Conservation (phyloP, 2,329 filamentous ascomycete species). For the Fusarium chlamydosporum region DNA sequence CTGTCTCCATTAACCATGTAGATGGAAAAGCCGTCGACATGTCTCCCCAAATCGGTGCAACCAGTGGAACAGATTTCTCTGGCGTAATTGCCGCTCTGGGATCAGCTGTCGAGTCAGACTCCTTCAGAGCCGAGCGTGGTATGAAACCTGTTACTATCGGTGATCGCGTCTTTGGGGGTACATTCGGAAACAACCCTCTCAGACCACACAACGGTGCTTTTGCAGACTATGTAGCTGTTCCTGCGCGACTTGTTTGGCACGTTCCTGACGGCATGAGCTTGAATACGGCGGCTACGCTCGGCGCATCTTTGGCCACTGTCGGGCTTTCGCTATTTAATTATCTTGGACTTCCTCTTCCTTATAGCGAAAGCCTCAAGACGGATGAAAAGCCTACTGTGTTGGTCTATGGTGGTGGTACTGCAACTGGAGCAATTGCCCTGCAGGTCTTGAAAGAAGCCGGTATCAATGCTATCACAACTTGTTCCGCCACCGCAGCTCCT, state of each 20-base stretch:
- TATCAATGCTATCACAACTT: conserved; percentile 11
- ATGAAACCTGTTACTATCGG: conserved; percentile 3
- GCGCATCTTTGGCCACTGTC: conserved; percentile 4
- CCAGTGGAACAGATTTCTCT: conserved; percentile 3
- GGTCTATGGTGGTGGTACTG: conserved; percentile 23
- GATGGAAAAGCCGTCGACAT: conserved; percentile 4
- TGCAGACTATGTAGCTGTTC: conserved; percentile 5
- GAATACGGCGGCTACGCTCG: background rate
- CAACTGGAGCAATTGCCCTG: conserved; percentile 15
- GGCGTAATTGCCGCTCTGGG: background rate
- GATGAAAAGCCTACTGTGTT: conserved; percentile 12
- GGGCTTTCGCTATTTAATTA: conserved; percentile 1
- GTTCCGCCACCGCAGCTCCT: conserved; percentile 1
- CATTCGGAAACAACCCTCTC: background rate
- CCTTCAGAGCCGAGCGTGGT: background rate
- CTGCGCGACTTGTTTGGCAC: conserved; percentile 3
- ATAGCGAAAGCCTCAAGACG: background rate
- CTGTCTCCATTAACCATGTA: conserved; percentile 2
- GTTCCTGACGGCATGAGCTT: background rate
- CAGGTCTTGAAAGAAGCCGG: conserved; percentile 8
- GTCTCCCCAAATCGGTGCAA: conserved; percentile 3
- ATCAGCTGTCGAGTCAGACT: background rate
- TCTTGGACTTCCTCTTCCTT: conserved; percentile 1
- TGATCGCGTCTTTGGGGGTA: conserved; percentile 7
- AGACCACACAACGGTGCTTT: conserved; percentile 8